Percentiles rank a stretch among this genome's conserved stretches.
Evolutionary conservation across 805 yeast species (phyloP).

Genomic region (Saturnispora diversa): DNA sequence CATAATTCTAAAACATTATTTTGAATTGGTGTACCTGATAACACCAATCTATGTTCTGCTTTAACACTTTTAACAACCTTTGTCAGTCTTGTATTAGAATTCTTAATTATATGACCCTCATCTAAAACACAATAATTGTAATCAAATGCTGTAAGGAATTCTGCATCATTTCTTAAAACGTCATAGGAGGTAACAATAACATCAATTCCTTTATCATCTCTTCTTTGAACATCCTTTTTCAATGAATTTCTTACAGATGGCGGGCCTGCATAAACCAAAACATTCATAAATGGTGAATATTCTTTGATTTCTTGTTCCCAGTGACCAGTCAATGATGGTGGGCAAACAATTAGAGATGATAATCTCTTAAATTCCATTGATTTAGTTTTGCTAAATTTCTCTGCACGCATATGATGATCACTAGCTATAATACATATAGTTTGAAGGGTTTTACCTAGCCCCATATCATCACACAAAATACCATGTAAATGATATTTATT

Average conservation of each 20-base stretch:
- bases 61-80: constrained; percentile 74
- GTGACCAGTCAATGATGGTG: constrained; percentile 96
- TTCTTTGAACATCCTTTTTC: constrained; percentile 41
- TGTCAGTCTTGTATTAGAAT: constrained; percentile 79
- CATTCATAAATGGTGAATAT: constrained; percentile 80
- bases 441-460: constrained; percentile 93
- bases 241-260: constrained; percentile 62
- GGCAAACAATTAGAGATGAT: constrained; percentile 86
- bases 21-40: constrained; percentile 97
- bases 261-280: constrained; percentile 87
- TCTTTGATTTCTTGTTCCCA: constrained; percentile 95
- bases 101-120: constrained; percentile 96
- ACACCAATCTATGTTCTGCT: constrained; percentile 83
- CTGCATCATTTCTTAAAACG: constrained; percentile 88
- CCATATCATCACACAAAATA: constrained; percentile 98
- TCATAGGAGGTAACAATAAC: constrained; percentile 92
- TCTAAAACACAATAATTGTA: constrained; percentile 94
- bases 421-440: constrained; percentile 95
- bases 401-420: constrained; percentile 81
- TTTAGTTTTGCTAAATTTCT: constrained; percentile 52
- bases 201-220: constrained; percentile 37
- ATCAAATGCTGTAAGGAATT: constrained; percentile 47
- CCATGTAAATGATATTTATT: constrained; percentile 96
- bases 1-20: constrained; percentile 93
- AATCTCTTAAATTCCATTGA: constrained; percentile 62